Conservation (phyloP, 768 basidiomycete species). For the Rhodotorula taiwanensis region DNA sequence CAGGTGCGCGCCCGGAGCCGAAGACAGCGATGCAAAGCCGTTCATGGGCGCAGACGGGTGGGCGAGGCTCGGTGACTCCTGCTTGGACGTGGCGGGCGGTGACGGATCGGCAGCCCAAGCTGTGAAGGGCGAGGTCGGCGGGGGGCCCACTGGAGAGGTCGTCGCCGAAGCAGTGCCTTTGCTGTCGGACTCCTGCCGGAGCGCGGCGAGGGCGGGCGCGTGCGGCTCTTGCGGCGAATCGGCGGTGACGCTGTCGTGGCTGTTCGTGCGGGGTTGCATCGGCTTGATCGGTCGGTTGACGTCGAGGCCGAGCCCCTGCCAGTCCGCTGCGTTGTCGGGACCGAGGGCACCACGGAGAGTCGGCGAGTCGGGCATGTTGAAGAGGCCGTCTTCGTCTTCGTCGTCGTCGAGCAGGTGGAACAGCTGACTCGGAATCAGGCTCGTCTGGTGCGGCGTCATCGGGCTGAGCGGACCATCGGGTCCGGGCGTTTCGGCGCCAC, state of each 20-base stretch:
- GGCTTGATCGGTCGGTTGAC: slow-evolving; percentile 6
- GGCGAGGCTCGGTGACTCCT: slow-evolving; percentile 5
- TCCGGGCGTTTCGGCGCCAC: slow-evolving; percentile 13
- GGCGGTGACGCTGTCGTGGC: background rate
- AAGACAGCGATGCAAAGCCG: background rate
- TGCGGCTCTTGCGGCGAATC: background rate
- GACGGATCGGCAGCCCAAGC: slow-evolving; percentile 15
- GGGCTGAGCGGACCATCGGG: slow-evolving; percentile 38
- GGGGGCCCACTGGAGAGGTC: slow-evolving; percentile 25
- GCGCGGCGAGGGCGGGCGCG: slow-evolving; percentile 7
- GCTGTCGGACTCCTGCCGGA: slow-evolving; percentile 1
- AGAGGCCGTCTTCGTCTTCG: slow-evolving; percentile 37
- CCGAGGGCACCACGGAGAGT: slow-evolving; percentile 19
- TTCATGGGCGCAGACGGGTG: background rate
- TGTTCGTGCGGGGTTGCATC: slow-evolving; percentile 3
- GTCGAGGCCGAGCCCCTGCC: slow-evolving; percentile 28
- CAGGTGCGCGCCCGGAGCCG: background rate
- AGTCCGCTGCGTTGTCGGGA: slow-evolving; percentile 5
- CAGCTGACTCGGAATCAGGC: slow-evolving; percentile 40
- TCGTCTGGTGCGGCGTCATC: slow-evolving; percentile 42
- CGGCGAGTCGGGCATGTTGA: slow-evolving; percentile 34
- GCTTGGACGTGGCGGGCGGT: background rate
- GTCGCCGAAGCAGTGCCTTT: slow-evolving; percentile 10
- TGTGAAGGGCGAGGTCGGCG: slow-evolving; percentile 24
- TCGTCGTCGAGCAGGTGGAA: slow-evolving; percentile 42